Evolutionary conservation across 208 protist genomes (phyloP).

Genomic region (Crithidia bombi): DNA sequence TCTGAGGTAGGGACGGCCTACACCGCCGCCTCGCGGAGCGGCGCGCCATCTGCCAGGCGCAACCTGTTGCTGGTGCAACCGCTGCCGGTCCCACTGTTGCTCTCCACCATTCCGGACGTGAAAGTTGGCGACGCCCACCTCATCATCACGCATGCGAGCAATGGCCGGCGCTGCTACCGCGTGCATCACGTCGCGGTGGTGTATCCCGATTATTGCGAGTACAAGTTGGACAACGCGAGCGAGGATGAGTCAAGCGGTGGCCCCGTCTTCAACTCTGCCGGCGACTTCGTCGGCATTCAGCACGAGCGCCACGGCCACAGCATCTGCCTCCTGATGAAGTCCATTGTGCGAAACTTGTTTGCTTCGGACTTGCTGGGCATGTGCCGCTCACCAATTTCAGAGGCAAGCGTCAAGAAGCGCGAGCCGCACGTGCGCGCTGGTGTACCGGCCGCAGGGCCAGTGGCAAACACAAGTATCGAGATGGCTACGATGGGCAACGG

Average conservation of each 20-base stretch:
- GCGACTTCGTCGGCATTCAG: constrained; percentile 89
- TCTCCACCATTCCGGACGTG: constrained; percentile 60
- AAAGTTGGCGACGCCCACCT: constrained; percentile 72
- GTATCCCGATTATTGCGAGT: constrained; percentile 71
- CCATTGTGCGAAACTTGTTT: constrained; percentile 83
- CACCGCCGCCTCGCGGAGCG: not conserved
- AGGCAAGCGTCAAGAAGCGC: constrained; percentile 28
- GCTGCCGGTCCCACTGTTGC: constrained; percentile 76
- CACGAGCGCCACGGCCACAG: constrained; percentile 62
- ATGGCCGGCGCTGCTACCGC: constrained; percentile 54
- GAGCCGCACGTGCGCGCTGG: constrained; percentile 4
- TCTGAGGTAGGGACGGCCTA: not conserved
- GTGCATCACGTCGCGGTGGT: constrained; percentile 64
- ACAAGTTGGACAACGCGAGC: constrained; percentile 45
- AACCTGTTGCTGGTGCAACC: constrained; percentile 61
- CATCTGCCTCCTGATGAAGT: constrained; percentile 63
- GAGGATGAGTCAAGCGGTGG: constrained; percentile 74
- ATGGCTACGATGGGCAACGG: not conserved
- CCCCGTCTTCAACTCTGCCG: constrained; percentile 73
- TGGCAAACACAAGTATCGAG: not conserved
- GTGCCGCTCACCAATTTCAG: constrained; percentile 72
- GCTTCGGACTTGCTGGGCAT: constrained; percentile 65
- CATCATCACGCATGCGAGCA: constrained; percentile 76
- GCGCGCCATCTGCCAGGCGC: not conserved
- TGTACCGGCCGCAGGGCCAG: not conserved